Base-by-base conservation (phyloP, 768 basidiomycete genomes). In the Russula sp. region DNA sequence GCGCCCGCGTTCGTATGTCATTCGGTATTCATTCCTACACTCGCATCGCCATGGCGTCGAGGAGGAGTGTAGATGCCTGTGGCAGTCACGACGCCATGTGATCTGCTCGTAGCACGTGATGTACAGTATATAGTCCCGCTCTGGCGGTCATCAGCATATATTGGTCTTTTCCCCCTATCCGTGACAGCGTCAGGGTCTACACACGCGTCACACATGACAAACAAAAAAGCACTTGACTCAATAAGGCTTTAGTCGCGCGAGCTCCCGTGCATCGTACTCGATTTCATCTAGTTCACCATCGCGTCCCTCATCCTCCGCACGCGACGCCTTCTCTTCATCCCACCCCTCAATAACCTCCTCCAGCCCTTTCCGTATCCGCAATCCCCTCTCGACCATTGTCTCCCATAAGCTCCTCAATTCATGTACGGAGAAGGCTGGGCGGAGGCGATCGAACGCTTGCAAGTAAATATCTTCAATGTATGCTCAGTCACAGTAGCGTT, bases 381-480 rank as follows among this genome's bases (percentile, higher is more conserved):
- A 69, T 4, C 85, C 87, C 44, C 88, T 76, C 72, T 92, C 91
- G 6, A 80, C 86, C 91, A 93, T 93, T 4, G 82, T 82, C 61
- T 90, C 89, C 54, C 79, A 86, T 59, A 88, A 79, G 24, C 71
- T 78, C 57, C 79, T 79, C 67, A 93, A 76, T 73, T 93, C 90
- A 18, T 76, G 74, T 20, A 74, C 68, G 54, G 75, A 79, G 73
- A 92, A 92, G 55, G 81, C 85, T 3, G 76, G 72, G 32, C 90
- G 82, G 61, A 93, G 77, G 3, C 84, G 81, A 59, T 85, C 84
- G 75, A 92, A 93, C 20, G 90, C 91, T 52, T 90, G 68, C 65
- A 93, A 75, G 79, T 92, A 92, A 51, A 93, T 74, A 53, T 86
- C 90, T 92, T 72, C 66, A 50, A 59, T 57, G 36, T 44, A 36